Evolutionary conservation across 177 flowering plant species (phyloP), one percentile per base, ranked within the genome.

Genomic region (Vitis hybrid): DNA sequence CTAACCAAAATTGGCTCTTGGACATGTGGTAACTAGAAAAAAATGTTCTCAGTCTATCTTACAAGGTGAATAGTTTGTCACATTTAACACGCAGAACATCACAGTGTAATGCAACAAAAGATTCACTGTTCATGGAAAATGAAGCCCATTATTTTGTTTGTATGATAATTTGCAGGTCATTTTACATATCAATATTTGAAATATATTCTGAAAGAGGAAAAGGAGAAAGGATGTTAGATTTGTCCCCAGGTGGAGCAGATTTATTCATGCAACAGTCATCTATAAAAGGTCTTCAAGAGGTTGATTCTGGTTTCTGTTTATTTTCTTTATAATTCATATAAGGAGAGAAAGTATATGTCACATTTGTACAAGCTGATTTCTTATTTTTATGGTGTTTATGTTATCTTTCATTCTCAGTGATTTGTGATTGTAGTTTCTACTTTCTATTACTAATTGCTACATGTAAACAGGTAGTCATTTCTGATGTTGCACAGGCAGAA

Each of bases 241-340:
- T 94, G 45, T 77, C 77, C 16, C 75, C 79, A 2, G 84, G 79
- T 66, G 92, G 91, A 58, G 73, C 66, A 57, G 90, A 91, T 48
- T 58, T 86, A 59, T 64, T 34, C 66, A 66, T 86, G 77, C 92
- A 82, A 68, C 88, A 87, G 60, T 86, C 89, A 50, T 64, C 76
- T 29, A 71, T 91, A 22, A 92, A 81, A 72, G 97, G 97, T 9
- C 83, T 90, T 29, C 81, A 85, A 75, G 90, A 92, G 98, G 97
- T 94, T 5, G 15, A 18, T 51, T 58, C 39, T 63, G 45, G 50
- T 58, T 56, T 50, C n/a, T 59, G n/a, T 55, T 29, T 65, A 18
- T 59, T 39, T 19, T 50, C 56, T 55, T 18, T 9, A 39, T 39
- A 39, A 39, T 39, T 39, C 45, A 39, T 39, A 5, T 39, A 5